Evolutionary conservation across 495 filamentous ascomycete species (phyloP), one percentile per base, ranked within the genome.

Genomic region (Daldinia decipiens): DNA sequence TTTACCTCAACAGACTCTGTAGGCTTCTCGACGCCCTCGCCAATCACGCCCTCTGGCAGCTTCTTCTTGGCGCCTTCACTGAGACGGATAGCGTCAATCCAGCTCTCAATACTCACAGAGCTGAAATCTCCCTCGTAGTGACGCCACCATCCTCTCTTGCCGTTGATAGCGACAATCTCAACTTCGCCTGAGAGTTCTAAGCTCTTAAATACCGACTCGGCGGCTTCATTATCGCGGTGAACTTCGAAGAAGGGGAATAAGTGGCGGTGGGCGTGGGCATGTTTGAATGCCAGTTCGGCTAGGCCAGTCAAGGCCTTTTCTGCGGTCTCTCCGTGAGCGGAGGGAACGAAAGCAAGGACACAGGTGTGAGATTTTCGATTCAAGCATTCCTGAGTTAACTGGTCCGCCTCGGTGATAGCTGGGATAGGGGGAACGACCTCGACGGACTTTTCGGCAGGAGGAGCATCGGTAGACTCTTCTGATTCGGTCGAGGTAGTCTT

Each of bases 71-170:
- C 77, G 5, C 91, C 91, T 71, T 97, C 96, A 51, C 94, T 93
- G 76, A 99, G 82, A 26, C 91, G 87, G 69, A 98, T 93, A 3
- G 85, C 87, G 77, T 99, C 95, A 67, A 98, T 85, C 94, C 94
- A 98, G 59, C 83, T 81, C 78, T 97, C 93, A 38, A 98, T 80
- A 9, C 84, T 84, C 34, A 83, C 83, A 32, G 85, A 75, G 11
- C 82, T 83, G 66, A 88, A 92, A 24, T 89, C 86, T 4, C 82
- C 80, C 38, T 84, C 80, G 72, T 90, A 96, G 39, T 85, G 87
- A 67, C 91, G 88, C 86, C 89, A 96, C 96, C 95, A 98, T 24
- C 88, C 88, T 38, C 93, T 85, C 70, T 92, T 89, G 8, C 88
- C 92, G 78, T 97, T 98, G 39, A 97, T 73, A 9, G 93, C 94